A percentile compares a stretch with the other conserved stretches of the same genome.
Conservation (phyloP, 805 yeast species). For the Suhomyces faveliae region DNA sequence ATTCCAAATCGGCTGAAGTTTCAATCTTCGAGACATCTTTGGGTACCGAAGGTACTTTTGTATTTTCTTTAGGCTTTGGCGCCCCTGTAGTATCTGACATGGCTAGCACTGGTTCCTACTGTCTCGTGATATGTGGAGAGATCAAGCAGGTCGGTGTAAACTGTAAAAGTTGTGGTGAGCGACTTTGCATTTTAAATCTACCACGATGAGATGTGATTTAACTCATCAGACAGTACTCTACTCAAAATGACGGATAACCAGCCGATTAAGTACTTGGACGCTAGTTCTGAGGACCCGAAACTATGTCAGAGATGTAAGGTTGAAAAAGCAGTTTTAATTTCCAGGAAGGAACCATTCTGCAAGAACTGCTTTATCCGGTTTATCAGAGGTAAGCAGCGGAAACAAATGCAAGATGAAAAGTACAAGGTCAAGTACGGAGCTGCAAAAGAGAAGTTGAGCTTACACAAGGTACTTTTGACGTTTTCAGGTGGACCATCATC, state of each 20-base stretch:
- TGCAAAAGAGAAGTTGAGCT: constrained; percentile 28
- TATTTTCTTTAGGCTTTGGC: not conserved
- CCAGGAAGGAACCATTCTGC: constrained; percentile 69
- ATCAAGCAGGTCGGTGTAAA: not conserved
- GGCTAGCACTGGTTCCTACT: not conserved
- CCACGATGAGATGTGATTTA: not conserved
- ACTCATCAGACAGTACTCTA: not conserved
- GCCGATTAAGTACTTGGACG: constrained; percentile 15
- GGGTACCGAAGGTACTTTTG: not conserved
- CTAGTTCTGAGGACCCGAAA: constrained; percentile 12
- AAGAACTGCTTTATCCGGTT: constrained; percentile 66
- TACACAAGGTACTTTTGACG: constrained; percentile 54
- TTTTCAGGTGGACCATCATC: constrained; percentile 70
- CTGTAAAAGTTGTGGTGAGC: not conserved
- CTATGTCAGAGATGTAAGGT: constrained; percentile 52
- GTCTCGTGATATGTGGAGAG: not conserved
- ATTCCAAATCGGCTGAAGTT: constrained; percentile 1
- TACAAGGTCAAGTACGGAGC: constrained; percentile 68
- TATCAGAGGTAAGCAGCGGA: constrained; percentile 75
- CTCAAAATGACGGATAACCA: constrained; percentile 4
- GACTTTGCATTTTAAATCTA: not conserved
- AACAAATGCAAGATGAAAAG: constrained; percentile 67
- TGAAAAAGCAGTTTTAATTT: constrained; percentile 39
- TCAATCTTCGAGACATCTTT: not conserved
- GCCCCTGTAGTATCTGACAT: not conserved